phyloP scores from a whole-genome alignment of 768 basidiomycete species.

The Grammothele lineata region DNA sequence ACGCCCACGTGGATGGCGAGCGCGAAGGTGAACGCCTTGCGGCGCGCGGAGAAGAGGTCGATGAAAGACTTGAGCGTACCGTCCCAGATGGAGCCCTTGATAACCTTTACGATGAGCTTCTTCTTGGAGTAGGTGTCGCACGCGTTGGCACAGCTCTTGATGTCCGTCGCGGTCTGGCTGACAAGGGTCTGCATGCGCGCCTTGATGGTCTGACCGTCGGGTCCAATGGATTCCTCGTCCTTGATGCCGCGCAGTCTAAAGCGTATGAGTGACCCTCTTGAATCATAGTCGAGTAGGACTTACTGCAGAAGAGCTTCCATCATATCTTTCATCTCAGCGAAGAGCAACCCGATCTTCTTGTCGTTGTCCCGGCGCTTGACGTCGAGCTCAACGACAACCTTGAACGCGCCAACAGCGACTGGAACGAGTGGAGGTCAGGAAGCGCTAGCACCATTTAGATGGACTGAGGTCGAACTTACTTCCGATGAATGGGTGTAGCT shows the following conservation, averaged over 20 bases:
- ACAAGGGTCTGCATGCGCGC: slow-evolving; percentile 32
- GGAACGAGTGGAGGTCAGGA: not conserved
- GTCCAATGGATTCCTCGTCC: slow-evolving; percentile 27
- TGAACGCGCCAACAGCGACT: slow-evolving; percentile 49
- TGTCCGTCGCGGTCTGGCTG: slow-evolving; percentile 25
- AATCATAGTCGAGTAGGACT: slow-evolving; percentile 6
- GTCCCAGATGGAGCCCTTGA: slow-evolving; percentile 29
- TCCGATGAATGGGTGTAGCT: slow-evolving; percentile 21
- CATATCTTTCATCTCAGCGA: slow-evolving; percentile 49
- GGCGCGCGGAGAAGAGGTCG: slow-evolving; percentile 22
- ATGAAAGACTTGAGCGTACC: slow-evolving; percentile 21
- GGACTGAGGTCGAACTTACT: no score
- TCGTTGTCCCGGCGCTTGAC: slow-evolving; percentile 48
- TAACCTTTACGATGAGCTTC: slow-evolving; percentile 26
- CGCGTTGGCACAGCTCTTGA: slow-evolving; percentile 29
- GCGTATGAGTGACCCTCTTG: not conserved
- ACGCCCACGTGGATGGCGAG: slow-evolving; percentile 26
- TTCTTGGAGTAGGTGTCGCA: slow-evolving; percentile 33
- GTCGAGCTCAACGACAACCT: slow-evolving; percentile 44
- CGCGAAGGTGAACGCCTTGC: slow-evolving; percentile 26
- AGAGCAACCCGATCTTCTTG: slow-evolving; percentile 42
- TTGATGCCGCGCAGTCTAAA: slow-evolving; percentile 30
- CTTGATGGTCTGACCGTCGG: slow-evolving; percentile 31
- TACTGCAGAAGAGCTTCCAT: slow-evolving; percentile 45
- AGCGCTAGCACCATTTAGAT: not conserved